Percentiles rank a stretch among this genome's conserved stretches.
phyloP scores from a whole-genome alignment of 352 stramenopile species.

The Poterioochromonas sp. region DNA sequence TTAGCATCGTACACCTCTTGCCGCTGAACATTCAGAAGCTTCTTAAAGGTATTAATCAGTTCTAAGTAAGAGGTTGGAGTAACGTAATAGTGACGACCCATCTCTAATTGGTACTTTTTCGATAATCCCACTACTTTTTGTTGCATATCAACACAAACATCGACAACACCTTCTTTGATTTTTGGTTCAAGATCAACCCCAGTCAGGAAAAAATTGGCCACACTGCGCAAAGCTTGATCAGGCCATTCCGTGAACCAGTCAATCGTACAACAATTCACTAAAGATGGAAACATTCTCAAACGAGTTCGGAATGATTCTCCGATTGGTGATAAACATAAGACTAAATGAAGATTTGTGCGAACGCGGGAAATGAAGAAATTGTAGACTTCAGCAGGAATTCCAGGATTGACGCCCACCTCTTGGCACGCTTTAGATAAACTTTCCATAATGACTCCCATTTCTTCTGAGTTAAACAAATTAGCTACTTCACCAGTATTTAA shows the following conservation, averaged over 20 bases:
- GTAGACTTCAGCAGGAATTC: conserved; percentile 44
- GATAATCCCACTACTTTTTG: conserved; percentile 72
- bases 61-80: conserved; percentile 88
- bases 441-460: conserved; percentile 69
- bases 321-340: conserved; percentile 81
- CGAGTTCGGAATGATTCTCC: conserved; percentile 79
- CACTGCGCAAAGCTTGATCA: conserved; percentile 76
- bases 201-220: conserved; percentile 79
- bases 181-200: conserved; percentile 64
- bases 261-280: conserved; percentile 92
- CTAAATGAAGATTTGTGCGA: conserved; percentile 82
- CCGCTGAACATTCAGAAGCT: conserved; percentile 73
- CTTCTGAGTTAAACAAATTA: conserved; percentile 77
- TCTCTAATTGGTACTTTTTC: conserved; percentile 63
- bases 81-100: conserved; percentile 86
- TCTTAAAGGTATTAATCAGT: conserved; percentile 88
- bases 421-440: conserved; percentile 37
- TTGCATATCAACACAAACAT: conserved; percentile 89
- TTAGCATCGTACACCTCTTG: conserved; percentile 78
- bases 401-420: conserved; percentile 42
- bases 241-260: conserved; percentile 93
- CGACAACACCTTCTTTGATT: conserved; percentile 57
- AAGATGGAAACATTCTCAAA: conserved; percentile 86
- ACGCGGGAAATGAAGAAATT: conserved; percentile 79
- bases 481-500: conserved; percentile 83